phyloP scores from a whole-genome alignment of 331 rosid genomes.

The Spiraea crenata region DNA sequence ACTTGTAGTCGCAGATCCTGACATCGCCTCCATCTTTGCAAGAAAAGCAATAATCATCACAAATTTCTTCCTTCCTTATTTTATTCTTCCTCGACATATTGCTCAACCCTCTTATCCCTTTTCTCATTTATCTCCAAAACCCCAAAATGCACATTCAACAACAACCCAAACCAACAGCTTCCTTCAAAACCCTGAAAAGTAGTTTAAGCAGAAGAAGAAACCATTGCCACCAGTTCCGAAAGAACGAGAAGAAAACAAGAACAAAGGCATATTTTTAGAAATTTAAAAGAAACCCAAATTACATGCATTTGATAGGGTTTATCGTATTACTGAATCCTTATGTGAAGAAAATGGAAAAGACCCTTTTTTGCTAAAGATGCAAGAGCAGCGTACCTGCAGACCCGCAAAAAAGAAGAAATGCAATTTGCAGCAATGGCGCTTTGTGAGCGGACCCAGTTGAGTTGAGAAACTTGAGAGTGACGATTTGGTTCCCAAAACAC shows the following conservation, averaged over 20 bases:
- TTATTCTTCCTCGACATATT: constrained; percentile 40
- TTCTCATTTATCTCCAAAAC: neutral
- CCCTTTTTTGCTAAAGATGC: neutral
- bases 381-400: neutral
- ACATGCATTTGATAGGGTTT: neutral
- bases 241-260: neutral
- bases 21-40: constrained; percentile 65
- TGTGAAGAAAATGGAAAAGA: neutral
- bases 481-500: too few species aligned
- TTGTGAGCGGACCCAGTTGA: neutral
- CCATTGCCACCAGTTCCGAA: too few species aligned
- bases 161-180: constrained; percentile 8
- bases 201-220: neutral
- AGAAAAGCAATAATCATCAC: constrained; percentile 51
- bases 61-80: constrained; percentile 42
- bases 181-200: neutral
- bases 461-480: neutral
- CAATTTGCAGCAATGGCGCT: neutral
- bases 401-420: neutral
- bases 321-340: neutral
- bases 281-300: neutral
- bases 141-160: neutral
- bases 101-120: neutral
- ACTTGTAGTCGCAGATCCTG: constrained; percentile 53
- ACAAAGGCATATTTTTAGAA: neutral